Evolutionary conservation across 2,329 filamentous ascomycete genomes (phyloP).

Genomic region (Aspergillus quadricinctus): DNA sequence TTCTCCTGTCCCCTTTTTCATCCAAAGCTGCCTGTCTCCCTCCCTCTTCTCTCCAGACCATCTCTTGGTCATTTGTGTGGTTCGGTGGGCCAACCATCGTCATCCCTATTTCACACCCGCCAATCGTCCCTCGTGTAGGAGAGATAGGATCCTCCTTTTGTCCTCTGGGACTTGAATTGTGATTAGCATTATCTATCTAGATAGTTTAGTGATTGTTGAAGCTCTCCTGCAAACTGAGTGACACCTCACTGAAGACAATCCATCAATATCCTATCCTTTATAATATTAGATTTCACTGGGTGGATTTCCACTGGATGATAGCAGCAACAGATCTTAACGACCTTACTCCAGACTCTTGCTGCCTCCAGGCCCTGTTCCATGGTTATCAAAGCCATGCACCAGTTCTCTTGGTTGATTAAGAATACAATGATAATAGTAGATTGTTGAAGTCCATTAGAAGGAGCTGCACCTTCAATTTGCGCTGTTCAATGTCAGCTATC

Average conservation of each 20-base stretch:
- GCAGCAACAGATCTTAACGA: background rate
- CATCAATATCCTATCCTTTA: background rate
- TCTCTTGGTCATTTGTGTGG: constrained; percentile 30
- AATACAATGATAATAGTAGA: background rate
- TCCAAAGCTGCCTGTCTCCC: background rate
- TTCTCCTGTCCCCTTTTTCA: background rate
- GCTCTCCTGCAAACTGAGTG: background rate
- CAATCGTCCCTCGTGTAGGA: constrained; percentile 25
- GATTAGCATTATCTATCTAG: no score
- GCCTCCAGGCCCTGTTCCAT: background rate
- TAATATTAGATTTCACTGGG: background rate
- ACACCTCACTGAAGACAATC: background rate
- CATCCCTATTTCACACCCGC: constrained; percentile 33
- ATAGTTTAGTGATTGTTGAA: constrained; percentile 1
- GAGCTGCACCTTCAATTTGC: background rate
- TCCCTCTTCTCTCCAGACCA: background rate
- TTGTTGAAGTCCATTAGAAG: background rate
- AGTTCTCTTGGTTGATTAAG: background rate
- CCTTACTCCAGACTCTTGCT: background rate
- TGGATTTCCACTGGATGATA: background rate
- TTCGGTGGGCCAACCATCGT: constrained; percentile 37
- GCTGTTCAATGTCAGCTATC: background rate
- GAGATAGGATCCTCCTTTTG: constrained; percentile 1
- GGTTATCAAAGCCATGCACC: background rate
- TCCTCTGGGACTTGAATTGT: background rate